Evolutionary conservation across 352 stramenopile genomes (phyloP), one percentile per base, ranked within the genome.

Genomic region (Pythium chondricola): DNA sequence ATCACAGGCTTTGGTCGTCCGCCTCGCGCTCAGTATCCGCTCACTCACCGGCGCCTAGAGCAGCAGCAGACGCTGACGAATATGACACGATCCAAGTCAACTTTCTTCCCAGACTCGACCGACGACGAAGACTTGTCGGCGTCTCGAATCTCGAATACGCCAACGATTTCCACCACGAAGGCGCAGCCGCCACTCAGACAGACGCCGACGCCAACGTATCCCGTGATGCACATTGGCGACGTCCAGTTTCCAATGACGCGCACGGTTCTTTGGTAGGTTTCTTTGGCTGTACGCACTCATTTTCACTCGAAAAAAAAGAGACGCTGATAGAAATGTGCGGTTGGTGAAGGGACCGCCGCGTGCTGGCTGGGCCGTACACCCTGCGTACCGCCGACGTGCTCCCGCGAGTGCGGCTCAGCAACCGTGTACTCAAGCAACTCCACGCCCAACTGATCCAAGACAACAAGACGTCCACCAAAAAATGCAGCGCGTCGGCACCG

Each of bases 71-170:
- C 35, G 36, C 37, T 17, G 33, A 8, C 22, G 8, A 1, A 22
- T 17, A n/a, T 20, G 32, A 26, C 46, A 11, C 37, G 43, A 2
- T 22, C 38, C 29, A 61, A 54, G 24, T 90, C 78, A 31, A 71
- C 71, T 18, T 90, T 82, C 52, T 90, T 90, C 48, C 61, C 71
- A 2, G 78, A 90, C 47, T 82, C 78, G 26, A 88, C 78, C 7
- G 75, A 87, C 52, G 78, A 90, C 17, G 78, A 90, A 20, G 68
- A 66, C 2, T 53, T 24, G 10, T 9, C 17, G n/a, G n/a, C n/a
- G n/a, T n/a, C n/a, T n/a, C n/a, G n/a, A n/a, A n/a, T n/a, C n/a
- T n/a, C n/a, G n/a, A n/a, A n/a, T n/a, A n/a, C n/a, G n/a, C n/a
- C n/a, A n/a, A n/a, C n/a, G n/a, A n/a, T n/a, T n/a, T n/a, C n/a